Base-by-base conservation (phyloP, 2,329 filamentous ascomycete species). In the Cladosporium sp. region DNA sequence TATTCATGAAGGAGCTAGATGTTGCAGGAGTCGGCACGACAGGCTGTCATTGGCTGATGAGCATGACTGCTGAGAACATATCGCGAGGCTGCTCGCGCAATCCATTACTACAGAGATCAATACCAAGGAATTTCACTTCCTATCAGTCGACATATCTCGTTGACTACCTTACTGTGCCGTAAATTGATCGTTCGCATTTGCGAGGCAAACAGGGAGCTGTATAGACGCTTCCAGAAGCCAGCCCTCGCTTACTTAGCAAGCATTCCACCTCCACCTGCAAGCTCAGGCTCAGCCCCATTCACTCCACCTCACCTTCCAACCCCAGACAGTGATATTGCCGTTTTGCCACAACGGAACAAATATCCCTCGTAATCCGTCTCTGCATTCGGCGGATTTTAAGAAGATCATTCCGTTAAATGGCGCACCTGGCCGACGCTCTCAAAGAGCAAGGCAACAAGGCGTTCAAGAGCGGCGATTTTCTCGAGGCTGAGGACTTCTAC, bases 391-490 rank as follows among this genome's bases (percentile, higher is more conserved):
- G 22, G 22, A 5, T 28, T 28, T 28, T 28, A 28, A 5, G 22
- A 28, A 28, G 22, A 28, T 28, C 10, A n/a, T 7, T 14, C 10
- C 35, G 10, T 38, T 11, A 14, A 13, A 66, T 65, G 63, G 59
- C 68, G 1, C 63, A 70, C 50, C 52, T 64, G 32, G 74, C 74
- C 22, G 74, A 77, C 50, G 68, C 72, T 57, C 68, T 77, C 28
- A 77, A 77, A 58, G 70, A 69, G 52, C 66, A 74, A 48, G 84
- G 85, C 58, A 87, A 87, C 68, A 74, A 73, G 48, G 78, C 77
- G 64, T 92, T 87, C 70, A 77, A 81, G 56, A 70, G 74, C 8
- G 81, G 80, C 56, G 82, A 91, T 61, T 91, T 78, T 64, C 68
- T 72, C 4, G 76, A 72, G 19, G 87, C 87, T 35, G 86, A 89